These are phyloP conservation scores for Dendryphion nanum DNA, from an alignment of 2,329 filamentous ascomycete species.

Conservation along the genomic window DNA sequence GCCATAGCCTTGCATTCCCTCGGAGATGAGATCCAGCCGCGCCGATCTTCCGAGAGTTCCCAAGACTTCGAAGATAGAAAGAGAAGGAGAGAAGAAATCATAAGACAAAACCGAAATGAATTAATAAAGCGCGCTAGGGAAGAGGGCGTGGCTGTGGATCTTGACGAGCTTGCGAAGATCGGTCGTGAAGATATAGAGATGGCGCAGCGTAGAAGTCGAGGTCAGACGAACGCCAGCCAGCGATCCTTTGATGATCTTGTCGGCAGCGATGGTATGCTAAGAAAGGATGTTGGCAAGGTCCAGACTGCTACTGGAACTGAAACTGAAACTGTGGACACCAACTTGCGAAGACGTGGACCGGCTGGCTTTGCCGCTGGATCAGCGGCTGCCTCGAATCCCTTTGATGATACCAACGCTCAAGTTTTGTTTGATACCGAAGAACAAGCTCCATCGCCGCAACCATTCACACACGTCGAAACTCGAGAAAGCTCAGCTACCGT, in stretches of 20 bases:
- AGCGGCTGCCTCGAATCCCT: conserved; percentile 43
- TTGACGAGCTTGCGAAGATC: conserved; percentile 39
- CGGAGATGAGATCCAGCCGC: conserved; percentile 57
- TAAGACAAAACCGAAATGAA: conserved; percentile 35
- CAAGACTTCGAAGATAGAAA: conserved; percentile 33
- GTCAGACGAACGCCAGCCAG: conserved; percentile 12
- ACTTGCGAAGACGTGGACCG: conserved; percentile 27
- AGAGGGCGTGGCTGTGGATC: conserved; percentile 42
- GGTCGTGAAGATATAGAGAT: conserved; percentile 26
- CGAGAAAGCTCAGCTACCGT: conserved; percentile 32
- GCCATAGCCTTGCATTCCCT: conserved; percentile 58
- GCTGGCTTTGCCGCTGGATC: conserved; percentile 43
- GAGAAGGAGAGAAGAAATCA: conserved; percentile 29
- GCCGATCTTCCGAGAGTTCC: conserved; percentile 31
- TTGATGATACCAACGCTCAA: conserved; percentile 27
- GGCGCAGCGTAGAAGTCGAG: conserved; percentile 15
- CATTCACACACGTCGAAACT: conserved; percentile 26
- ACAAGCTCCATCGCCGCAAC: conserved; percentile 27
- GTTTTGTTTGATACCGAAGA: conserved; percentile 43
- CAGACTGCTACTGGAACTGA: conserved; percentile 19
- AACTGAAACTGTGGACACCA: conserved; percentile 14
- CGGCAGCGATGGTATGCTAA: conserved; percentile 40
- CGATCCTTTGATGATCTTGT: conserved; percentile 42
- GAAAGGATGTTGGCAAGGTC: conserved; percentile 14
- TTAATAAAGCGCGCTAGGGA: conserved; percentile 35